phyloP scores from a whole-genome alignment of 2,329 filamentous ascomycete species.

The Hirsutella rhossiliensis region DNA sequence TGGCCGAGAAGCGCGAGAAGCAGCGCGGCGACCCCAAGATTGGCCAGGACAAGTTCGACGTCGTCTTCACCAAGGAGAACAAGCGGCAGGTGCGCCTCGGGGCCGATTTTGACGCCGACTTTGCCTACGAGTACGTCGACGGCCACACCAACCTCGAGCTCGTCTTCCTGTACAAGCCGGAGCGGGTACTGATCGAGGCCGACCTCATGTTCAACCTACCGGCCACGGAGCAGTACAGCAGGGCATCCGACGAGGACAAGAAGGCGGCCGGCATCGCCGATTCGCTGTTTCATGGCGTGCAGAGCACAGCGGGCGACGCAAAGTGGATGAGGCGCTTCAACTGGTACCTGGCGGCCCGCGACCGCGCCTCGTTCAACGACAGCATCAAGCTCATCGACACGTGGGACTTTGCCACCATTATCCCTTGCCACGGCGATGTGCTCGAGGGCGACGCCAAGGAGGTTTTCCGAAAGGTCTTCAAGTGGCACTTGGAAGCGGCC shows the following conservation, averaged over 20 bases:
- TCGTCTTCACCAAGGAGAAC: constrained; percentile 52
- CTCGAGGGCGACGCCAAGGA: constrained; percentile 64
- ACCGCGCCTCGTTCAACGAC: constrained; percentile 57
- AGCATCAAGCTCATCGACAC: constrained; percentile 55
- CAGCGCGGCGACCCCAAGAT: constrained; percentile 34
- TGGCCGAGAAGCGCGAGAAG: constrained; percentile 68
- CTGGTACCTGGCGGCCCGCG: constrained; percentile 60
- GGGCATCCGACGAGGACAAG: constrained; percentile 29
- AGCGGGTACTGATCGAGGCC: constrained; percentile 70
- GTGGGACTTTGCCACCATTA: constrained; percentile 78
- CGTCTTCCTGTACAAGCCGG: constrained; percentile 74
- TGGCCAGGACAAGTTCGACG: constrained; percentile 44
- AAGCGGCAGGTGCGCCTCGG: constrained; percentile 43
- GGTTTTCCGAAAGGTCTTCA: constrained; percentile 65
- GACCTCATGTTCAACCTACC: constrained; percentile 91
- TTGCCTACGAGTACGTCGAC: constrained; percentile 74
- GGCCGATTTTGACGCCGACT: constrained; percentile 75
- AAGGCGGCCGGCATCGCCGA: constrained; percentile 24
- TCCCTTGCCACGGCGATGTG: constrained; percentile 90
- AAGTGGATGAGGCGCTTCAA: constrained; percentile 67
- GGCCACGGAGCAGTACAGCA: constrained; percentile 76
- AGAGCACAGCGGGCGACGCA: constrained; percentile 52
- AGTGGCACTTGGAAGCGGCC: constrained; percentile 58
- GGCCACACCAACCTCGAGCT: constrained; percentile 76
- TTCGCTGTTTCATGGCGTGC: constrained; percentile 36